These are phyloP conservation scores for Oryza brachyantha DNA, from an alignment of 176 grass and related monocot species.

Conservation along the genomic window DNA sequence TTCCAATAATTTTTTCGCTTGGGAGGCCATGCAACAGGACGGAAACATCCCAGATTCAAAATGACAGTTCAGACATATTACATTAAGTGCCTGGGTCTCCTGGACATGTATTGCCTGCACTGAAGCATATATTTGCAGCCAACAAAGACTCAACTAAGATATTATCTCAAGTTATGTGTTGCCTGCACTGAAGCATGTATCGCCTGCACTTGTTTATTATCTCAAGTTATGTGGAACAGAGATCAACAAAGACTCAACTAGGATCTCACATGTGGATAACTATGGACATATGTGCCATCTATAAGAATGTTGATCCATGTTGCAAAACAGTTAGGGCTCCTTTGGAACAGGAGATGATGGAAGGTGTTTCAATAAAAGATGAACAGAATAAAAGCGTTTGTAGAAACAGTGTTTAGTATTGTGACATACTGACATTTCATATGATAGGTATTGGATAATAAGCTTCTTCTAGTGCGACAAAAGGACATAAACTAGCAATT, in stretches of 20 bases:
- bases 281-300: background rate
- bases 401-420: slow-evolving; percentile 3
- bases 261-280: background rate
- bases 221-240: background rate
- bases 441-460: background rate
- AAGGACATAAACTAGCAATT: background rate
- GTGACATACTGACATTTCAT: background rate
- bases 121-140: background rate
- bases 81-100: background rate
- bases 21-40: background rate
- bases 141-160: background rate
- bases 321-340: background rate
- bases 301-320: background rate
- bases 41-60: background rate
- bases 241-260: background rate
- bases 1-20: background rate
- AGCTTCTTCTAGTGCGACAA: background rate
- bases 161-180: background rate
- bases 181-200: background rate
- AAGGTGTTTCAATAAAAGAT: background rate
- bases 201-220: background rate
- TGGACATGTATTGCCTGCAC: background rate
- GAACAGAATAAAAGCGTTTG: background rate
- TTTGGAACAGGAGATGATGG: background rate
- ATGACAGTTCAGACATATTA: background rate